Base-by-base conservation (phyloP, 257 asterid genomes). In the Datura wrightii region DNA sequence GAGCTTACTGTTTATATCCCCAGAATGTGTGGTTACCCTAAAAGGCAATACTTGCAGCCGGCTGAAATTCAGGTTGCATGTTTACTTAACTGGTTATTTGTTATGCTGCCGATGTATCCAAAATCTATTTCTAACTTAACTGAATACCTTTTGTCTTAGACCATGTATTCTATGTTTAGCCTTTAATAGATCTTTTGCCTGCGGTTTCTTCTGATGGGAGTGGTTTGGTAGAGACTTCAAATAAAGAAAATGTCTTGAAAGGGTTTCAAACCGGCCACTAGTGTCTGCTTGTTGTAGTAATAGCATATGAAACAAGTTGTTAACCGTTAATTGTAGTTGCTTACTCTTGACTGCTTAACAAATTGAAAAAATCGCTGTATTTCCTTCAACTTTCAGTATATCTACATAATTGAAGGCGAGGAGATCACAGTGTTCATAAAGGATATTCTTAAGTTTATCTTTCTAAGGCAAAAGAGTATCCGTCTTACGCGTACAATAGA, bases 331-430 rank as follows among this genome's bases (percentile, higher is more conserved):
- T 15, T 79, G 37, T 60, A 60, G 59, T 42, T 70, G 16, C 79
- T 70, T n/a, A 53, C 31, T 80, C 41, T 36, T 31, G 41, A 24
- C 55, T 80, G 24, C 46, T 24, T 36, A 11, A 36, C 46, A 66
- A 34, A 13, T 39, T 13, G 74, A 66, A 36, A 24, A 66, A 66
- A 36, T 67, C 52, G 5, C 78, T 67, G 24, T 39, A 37, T 39
- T 67, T 55, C 48, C 78, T 86, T 76, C 55, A n/a, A 24, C 0
- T 88, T 90, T 59, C 95, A 95, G 98, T 94, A 95, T 86, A 86
- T 88, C 42, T 90, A 87, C 89, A 94, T 95, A 79, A 83, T 95
- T 39, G 90, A 90, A 31, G 94, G 94, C 3, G 94, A 91, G 90
- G 93, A 94, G 88, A 89, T 93, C 18, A 88, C 48, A 5, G 89